A percentile compares a stretch with the other conserved stretches of the same genome.
Evolutionary conservation across 1,139 yeast genomes (phyloP).

Genomic region (Diutina rugosa): DNA sequence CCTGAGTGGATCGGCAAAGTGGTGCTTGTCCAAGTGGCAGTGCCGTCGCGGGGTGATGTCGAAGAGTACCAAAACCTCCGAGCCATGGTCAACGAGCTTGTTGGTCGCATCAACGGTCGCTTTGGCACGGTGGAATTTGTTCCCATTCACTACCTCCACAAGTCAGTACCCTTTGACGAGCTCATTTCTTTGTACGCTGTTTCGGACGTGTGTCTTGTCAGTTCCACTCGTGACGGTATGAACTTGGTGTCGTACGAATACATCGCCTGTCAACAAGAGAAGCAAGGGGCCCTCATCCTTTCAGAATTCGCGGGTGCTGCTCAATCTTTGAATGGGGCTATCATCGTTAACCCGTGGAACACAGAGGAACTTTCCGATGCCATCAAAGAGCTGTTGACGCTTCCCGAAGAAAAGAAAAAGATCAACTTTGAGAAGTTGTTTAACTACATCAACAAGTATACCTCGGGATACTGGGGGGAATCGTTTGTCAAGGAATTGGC

Average conservation of each 20-base stretch:
- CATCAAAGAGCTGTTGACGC: constrained; percentile 73
- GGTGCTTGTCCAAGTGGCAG: constrained; percentile 91
- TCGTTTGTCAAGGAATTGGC: constrained; percentile 80
- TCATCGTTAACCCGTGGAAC: constrained; percentile 96
- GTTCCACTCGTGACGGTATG: constrained; percentile 97
- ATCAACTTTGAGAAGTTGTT: constrained; percentile 75
- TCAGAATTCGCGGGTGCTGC: constrained; percentile 99
- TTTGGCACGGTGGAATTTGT: constrained; percentile 97
- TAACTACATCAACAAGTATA: constrained; percentile 79
- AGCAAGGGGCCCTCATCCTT: constrained; percentile 74
- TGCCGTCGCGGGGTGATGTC: constrained; percentile 95
- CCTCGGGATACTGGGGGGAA: constrained; percentile 96
- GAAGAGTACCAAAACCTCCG: constrained; percentile 93
- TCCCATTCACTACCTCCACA: constrained; percentile 94
- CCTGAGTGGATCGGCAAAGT: constrained; percentile 99
- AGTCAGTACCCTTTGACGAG: constrained; percentile 82
- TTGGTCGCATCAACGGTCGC: constrained; percentile 91
- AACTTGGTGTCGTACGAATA: constrained; percentile 92
- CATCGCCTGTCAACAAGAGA: constrained; percentile 86
- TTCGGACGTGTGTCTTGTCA: constrained; percentile 84
- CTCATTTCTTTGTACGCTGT: constrained; percentile 75
- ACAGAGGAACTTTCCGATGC: constrained; percentile 87
- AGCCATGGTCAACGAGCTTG: constrained; percentile 89
- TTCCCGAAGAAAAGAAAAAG: constrained; percentile 67
- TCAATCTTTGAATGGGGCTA: constrained; percentile 85